Base-by-base conservation (phyloP, 2,329 filamentous ascomycete species). In the Beauveria scarabaeidicola region DNA sequence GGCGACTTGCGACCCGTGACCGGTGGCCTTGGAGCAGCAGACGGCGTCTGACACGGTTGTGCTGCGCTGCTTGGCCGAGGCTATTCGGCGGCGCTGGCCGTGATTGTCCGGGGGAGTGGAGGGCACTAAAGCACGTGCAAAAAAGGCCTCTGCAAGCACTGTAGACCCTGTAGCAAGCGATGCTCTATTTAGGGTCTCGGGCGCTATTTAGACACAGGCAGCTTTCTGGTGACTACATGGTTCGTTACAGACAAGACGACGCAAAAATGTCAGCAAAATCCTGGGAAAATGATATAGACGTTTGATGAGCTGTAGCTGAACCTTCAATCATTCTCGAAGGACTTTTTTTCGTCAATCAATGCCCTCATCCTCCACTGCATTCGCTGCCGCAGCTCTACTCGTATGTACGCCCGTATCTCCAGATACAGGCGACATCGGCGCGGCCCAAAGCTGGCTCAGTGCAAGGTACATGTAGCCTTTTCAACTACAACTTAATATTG, bases 381-480 rank as follows among this genome's bases (percentile, higher is more conserved):
- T 41, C 23, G 6, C 38, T 2, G 29, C 4, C 29, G 25, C 27
- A 9, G 8, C n/a, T 8, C 10, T 47, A 38, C 54, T 58, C 54
- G 54, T 58, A 58, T 50, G 23, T 58, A 58, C 54, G 54, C 19
- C 38, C 54, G 54, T 58, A 58, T 58, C 54, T 58, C 53, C 53
- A 54, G 40, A 36, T 56, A 56, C 53, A 56, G 53, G 53, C 53
- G 53, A 56, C 53, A 56, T 56, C 43, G 53, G 53, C 53, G 43
- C 27, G 44, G 17, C n/a, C 19, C 19, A 23, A 21, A 15, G 29
- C 27, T 9, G 17, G 53, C 53, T 36, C 21, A 41, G 44, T 47
- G 23, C 13, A 8, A 17, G 13, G 46, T 5, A 17, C 15, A 10
- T 41, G 8, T 17, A 19, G 40, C 40, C 40, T 1, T n/a, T 19